These are phyloP conservation scores for Apiotrichum gamsii DNA, from an alignment of 1,284 basidiomycete genomes.

Conservation along the genomic window DNA sequence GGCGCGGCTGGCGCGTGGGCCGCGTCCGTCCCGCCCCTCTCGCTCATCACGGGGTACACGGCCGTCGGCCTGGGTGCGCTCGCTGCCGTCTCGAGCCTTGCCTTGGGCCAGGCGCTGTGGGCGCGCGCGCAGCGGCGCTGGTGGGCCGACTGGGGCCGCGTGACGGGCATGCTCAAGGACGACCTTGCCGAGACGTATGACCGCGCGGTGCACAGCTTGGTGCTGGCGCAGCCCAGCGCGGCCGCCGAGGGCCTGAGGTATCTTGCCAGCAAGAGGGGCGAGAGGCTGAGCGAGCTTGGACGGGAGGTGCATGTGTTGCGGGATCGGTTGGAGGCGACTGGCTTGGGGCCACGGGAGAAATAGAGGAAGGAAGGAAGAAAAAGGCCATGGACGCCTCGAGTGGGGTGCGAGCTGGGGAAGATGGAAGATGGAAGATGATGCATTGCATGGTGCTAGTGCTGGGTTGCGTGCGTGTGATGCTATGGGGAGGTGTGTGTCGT, in stretches of 20 bases:
- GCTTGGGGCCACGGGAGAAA: background rate
- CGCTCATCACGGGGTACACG: constrained; percentile 43
- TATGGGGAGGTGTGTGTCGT: background rate
- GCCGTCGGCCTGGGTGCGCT: constrained; percentile 60
- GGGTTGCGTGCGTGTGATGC: too few species aligned
- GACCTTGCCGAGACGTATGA: constrained; percentile 60
- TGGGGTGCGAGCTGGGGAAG: too few species aligned
- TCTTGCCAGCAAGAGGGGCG: constrained; percentile 45
- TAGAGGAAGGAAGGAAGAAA: too few species aligned
- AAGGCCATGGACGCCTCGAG: too few species aligned
- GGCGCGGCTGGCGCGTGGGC: constrained; percentile 49
- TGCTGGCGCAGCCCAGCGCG: constrained; percentile 32
- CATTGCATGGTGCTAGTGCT: too few species aligned
- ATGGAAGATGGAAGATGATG: too few species aligned
- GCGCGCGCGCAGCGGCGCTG: constrained; percentile 63
- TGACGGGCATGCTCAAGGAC: constrained; percentile 62
- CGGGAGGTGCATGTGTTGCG: constrained; percentile 40
- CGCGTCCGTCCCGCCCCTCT: constrained; percentile 31
- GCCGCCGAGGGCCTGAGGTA: constrained; percentile 50
- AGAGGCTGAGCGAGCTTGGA: constrained; percentile 52
- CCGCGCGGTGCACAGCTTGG: constrained; percentile 41
- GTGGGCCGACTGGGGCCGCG: constrained; percentile 65
- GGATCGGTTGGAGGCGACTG: background rate
- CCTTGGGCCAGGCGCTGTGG: constrained; percentile 67
- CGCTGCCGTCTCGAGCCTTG: constrained; percentile 53